These are phyloP conservation scores for Neoarthrinium moseri DNA, from an alignment of 2,329 filamentous ascomycete genomes.

Conservation along the genomic window DNA sequence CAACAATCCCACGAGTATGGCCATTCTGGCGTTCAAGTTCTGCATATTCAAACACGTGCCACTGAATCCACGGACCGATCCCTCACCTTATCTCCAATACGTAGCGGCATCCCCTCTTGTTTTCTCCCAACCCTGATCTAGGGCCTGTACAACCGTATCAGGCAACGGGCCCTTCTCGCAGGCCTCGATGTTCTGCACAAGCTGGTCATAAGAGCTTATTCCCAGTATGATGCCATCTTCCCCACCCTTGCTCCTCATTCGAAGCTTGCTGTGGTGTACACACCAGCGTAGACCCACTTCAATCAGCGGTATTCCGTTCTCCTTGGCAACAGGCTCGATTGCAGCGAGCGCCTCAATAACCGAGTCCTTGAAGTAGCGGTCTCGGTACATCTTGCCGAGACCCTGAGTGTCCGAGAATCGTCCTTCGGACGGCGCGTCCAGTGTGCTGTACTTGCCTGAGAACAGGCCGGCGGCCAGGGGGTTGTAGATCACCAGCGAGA, in stretches of 20 bases:
- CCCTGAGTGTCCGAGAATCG: slow-evolving; percentile 61
- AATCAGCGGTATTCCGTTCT: slow-evolving; percentile 62
- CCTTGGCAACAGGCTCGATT: slow-evolving; percentile 67
- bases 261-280: slow-evolving; percentile 65
- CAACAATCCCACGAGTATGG: too few species aligned
- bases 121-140: not conserved
- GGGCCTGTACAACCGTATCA: not conserved
- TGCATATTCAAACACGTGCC: too few species aligned
- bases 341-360: slow-evolving; percentile 62
- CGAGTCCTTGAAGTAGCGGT: slow-evolving; percentile 69
- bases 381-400: slow-evolving; percentile 49
- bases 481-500: slow-evolving; percentile 81
- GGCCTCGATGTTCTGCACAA: not conserved
- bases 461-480: slow-evolving; percentile 79
- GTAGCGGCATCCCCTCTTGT: slow-evolving; percentile 11
- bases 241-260: slow-evolving; percentile 39
- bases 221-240: slow-evolving; percentile 35
- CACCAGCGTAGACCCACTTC: slow-evolving; percentile 75
- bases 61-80: too few species aligned
- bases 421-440: slow-evolving; percentile 59
- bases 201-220: not conserved
- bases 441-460: slow-evolving; percentile 73
- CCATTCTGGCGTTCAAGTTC: too few species aligned
- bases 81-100: slow-evolving; percentile 36
- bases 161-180: not conserved